Evolutionary conservation across 306 rosid species (phyloP), one percentile per base, ranked within the genome.

Genomic region (Cotoneaster glaucophyllus): DNA sequence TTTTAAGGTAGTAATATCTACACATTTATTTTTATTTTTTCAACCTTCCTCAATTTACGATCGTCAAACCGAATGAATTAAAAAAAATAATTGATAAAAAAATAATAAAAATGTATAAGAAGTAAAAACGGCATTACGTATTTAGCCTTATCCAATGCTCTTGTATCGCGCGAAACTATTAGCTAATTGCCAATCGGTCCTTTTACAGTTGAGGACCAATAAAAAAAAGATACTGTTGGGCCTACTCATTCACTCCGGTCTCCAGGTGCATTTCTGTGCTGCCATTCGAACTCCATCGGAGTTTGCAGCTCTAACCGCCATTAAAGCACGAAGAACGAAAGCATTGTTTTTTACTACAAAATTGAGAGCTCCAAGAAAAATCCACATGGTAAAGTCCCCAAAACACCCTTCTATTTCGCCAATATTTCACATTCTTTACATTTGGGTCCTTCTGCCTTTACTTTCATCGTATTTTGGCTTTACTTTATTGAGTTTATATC

Each of bases 11-110:
- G 9, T 34, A 9, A 34, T 34, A 34, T 34, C 0, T 34, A 34
- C 39, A 34, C 2, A 1, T 1, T 34, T 2, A 6, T 7, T 34
- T 34, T 6, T 34, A 34, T 2, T 31, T 31, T 31, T 31, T 0
- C 4, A 6, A 37, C 0, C 0, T 37, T 0, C 7, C 41, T 37
- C 0, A 37, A 7, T 37, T 37, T 37, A 37, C 10, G 0, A 0
- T 7, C 2, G 2, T 6, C 10, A 37, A 37, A 37, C 0, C 2
- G 9, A 7, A 37, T 37, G 41, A 37, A 0, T 7, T 37, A 37
- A 37, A 37, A 3, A 37, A 37, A 2, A 6, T 0, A 2, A 34
- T 6, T 34, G 39, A 34, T 0, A 34, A 34, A 1, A 34, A 34
- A 34, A 6, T 34, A 34, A 34, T 2, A 34, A 34, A 0, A 0